phyloP scores from a whole-genome alignment of 805 yeast species.

The Cyberlindnera misumaiensis region DNA sequence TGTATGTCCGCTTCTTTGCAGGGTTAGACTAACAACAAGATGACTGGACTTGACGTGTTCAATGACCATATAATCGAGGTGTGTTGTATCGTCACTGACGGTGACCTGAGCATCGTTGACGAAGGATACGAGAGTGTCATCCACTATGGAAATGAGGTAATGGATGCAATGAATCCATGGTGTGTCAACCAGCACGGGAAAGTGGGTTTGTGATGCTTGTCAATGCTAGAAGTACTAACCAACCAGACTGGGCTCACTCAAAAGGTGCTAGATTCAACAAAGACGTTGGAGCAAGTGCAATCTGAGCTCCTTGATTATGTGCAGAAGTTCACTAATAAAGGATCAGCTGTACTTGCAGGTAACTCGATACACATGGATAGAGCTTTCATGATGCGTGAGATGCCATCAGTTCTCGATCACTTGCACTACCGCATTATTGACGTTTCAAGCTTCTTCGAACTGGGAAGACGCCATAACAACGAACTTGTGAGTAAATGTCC shows the following conservation, averaged over 20 bases:
- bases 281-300: constrained; percentile 57
- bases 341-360: constrained; percentile 77
- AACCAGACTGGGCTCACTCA: constrained; percentile 58
- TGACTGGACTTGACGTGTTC: constrained; percentile 88
- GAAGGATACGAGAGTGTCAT: constrained; percentile 79
- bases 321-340: constrained; percentile 42
- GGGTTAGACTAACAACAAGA: constrained; percentile 25
- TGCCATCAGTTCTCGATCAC: constrained; percentile 54
- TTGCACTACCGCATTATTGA: constrained; percentile 78
- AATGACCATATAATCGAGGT: constrained; percentile 87
- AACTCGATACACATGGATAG: constrained; percentile 91
- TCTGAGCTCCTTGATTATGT: constrained; percentile 58
- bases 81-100: constrained; percentile 86
- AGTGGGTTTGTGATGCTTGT: constrained; percentile 3
- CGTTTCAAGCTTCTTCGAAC: constrained; percentile 81
- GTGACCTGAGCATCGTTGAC: constrained; percentile 64
- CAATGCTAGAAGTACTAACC: constrained; percentile 9
- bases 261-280: constrained; percentile 51
- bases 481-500: constrained; percentile 50
- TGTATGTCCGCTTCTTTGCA: neutral
- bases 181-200: constrained; percentile 73
- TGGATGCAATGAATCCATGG: constrained; percentile 85
- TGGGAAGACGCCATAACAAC: constrained; percentile 73
- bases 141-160: constrained; percentile 50
- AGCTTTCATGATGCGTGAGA: constrained; percentile 72